Evolutionary conservation across 202 grass and related monocot genomes (phyloP), one percentile per base, ranked within the genome.

Genomic region (Zizania palustris): DNA sequence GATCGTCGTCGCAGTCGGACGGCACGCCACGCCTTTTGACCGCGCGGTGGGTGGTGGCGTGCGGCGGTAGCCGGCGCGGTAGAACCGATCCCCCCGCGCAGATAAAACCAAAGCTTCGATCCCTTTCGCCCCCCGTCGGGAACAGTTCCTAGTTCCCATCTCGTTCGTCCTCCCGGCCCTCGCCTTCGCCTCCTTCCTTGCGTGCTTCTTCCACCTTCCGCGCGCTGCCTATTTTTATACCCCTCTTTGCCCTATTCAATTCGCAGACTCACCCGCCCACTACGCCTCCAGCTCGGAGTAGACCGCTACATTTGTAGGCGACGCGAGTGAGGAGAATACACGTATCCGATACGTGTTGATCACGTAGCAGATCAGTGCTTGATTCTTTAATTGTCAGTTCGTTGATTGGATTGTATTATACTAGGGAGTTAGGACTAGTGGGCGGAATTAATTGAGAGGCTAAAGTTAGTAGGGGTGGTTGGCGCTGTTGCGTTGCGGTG

Each of bases 181-280:
- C 4, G n/a, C 13, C 36, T 28, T 28, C 28, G 13, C 49, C 43
- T 58, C 70, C 55, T 67, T 85, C 76, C 77, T 89, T 81, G 76
- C 81, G 76, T 85, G 76, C 72, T 77, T 72, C 82, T 76, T 77
- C 34, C 59, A 16, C 22, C 69, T 16, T n/a, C 74, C 77, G 5
- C 54, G 16, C 65, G 56, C 45, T 21, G 45, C 37, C 42, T 80
- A 22, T 14, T 85, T 64, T 75, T 85, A 80, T 81, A 80, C 67
- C 77, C 20, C 20, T 36, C 37, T 46, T 10, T 10, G 43, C 58
- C 18, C 9, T 33, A 14, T 50, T 3, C 46, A 6, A 5, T 39
- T 46, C 48, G 9, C 13, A 4, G 13, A 28, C 60, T 49, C 68
- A 19, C 6, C 21, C 49, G 3, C 55, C 57, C 72, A 0, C 46